Conservation (phyloP, 1,284 basidiomycete species). For the Spongiforma sp. region DNA sequence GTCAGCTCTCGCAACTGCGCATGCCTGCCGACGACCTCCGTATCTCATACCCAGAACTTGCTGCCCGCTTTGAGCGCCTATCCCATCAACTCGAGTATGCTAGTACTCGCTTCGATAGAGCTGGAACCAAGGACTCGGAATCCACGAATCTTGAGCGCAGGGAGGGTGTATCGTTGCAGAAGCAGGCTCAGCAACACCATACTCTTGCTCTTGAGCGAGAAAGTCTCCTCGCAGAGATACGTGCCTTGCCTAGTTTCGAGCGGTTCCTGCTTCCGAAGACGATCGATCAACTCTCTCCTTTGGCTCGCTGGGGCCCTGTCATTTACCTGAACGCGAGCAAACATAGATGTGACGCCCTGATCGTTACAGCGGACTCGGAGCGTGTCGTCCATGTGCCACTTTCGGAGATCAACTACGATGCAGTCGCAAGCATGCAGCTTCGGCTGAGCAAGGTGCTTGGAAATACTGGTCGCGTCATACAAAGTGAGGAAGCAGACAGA, state of each 20-base stretch:
- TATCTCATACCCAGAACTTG: neutral
- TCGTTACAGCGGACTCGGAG: neutral
- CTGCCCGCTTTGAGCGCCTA: neutral
- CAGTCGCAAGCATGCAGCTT: neutral
- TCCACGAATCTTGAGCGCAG: neutral
- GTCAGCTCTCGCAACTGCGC: slow-evolving; percentile 4
- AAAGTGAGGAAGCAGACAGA: neutral
- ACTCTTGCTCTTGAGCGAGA: neutral
- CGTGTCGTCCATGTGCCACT: neutral
- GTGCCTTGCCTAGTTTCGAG: slow-evolving; percentile 6
- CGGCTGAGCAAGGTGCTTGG: neutral
- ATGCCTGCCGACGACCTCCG: slow-evolving; percentile 4
- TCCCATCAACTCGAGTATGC: slow-evolving; percentile 4
- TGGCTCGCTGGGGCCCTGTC: neutral
- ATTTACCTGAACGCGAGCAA: slow-evolving; percentile 9
- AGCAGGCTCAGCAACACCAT: neutral
- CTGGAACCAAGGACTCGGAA: neutral
- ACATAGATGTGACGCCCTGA: neutral
- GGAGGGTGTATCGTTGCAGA: neutral
- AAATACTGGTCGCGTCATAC: neutral
- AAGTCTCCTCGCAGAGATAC: slow-evolving; percentile 3
- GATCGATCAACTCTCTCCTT: slow-evolving; percentile 4
- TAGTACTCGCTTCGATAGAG: neutral
- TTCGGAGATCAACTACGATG: neutral
- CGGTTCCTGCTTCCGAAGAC: slow-evolving; percentile 1